Evolutionary conservation across 129 eudicot species (phyloP), one percentile per base, ranked within the genome.

Genomic region (Flaveria brownii): DNA sequence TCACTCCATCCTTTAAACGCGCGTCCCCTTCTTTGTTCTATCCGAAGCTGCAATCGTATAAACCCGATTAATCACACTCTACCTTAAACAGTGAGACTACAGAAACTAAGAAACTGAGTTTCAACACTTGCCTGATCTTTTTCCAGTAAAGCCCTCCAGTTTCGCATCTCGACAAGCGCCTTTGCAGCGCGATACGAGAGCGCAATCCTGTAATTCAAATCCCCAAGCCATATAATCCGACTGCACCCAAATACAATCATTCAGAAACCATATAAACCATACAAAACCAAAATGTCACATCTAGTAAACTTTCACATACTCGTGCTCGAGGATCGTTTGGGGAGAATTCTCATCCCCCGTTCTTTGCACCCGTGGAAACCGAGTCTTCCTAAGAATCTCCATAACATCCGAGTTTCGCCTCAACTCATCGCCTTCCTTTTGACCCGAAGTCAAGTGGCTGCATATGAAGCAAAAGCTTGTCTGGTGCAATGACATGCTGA

Each of bases 401-500:
- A 90, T 76, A 72, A 93, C 95, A 82, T 93, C 98, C 0, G 95
- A 88, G 72, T 93, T 93, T 56, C 98, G 86, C 69, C 98, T 68
- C 69, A 90, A 77, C 78, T 90, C 98, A 33, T 93, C 98, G 6
- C 98, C 96, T 68, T 93, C 98, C 80, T 90, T 93, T 78, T 93
- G 88, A 20, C 98, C 98, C 0, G 98, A 93, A 18, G 92, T 93
- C 73, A 93, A 87, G 70, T 93, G 98, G 80, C 88, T 93, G 82
- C 98, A 93, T n/a, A 93, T 85, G 88, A 93, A 93, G 86, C 98
- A 93, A 81, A 93, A 93, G 82, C 96, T 93, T n/a, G 98, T 93
- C 74, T 90, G 92, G 77, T 93, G 96, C 88, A 93, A 79, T 59
- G 90, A 90, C 98, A 93, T 90, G 87, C 98, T 93, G 68, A 93